These are phyloP conservation scores for Cladophialophora chaetospira DNA, from an alignment of 2,329 filamentous ascomycete species.

Conservation along the genomic window DNA sequence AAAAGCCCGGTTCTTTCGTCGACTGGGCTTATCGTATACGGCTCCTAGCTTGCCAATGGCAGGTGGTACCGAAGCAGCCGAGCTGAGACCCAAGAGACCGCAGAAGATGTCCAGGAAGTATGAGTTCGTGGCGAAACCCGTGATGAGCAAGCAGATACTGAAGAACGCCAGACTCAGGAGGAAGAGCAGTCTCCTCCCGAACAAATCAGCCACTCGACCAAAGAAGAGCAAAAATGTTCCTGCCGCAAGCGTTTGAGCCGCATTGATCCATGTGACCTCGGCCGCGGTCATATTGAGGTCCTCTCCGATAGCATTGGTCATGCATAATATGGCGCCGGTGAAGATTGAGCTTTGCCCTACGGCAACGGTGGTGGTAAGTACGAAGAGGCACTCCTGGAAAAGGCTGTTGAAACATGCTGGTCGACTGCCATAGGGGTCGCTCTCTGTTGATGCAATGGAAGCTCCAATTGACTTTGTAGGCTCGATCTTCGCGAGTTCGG, in stretches of 20 bases:
- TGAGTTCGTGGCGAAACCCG: constrained; percentile 61
- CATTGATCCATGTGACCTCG: constrained; percentile 68
- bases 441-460: constrained; percentile 15
- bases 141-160: constrained; percentile 57
- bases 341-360: constrained; percentile 65
- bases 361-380: constrained; percentile 67
- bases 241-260: constrained; percentile 62
- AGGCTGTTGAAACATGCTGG: constrained; percentile 65
- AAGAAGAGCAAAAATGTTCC: constrained; percentile 68
- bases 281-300: constrained; percentile 65
- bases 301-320: constrained; percentile 61
- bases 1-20: constrained; percentile 66
- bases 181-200: constrained; percentile 65
- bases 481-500: constrained; percentile 20
- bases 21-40: constrained; percentile 62
- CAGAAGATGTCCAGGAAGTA: constrained; percentile 64
- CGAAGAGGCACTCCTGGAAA: constrained; percentile 65
- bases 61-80: constrained; percentile 64
- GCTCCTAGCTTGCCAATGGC: constrained; percentile 66
- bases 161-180: constrained; percentile 62
- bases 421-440: constrained; percentile 37
- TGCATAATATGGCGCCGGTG: constrained; percentile 61
- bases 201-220: constrained; percentile 65
- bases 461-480: constrained; percentile 17
- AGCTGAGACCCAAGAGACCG: constrained; percentile 65